Evolutionary conservation across 1,284 basidiomycete species (phyloP).

Genomic region (Sutorius eximius): DNA sequence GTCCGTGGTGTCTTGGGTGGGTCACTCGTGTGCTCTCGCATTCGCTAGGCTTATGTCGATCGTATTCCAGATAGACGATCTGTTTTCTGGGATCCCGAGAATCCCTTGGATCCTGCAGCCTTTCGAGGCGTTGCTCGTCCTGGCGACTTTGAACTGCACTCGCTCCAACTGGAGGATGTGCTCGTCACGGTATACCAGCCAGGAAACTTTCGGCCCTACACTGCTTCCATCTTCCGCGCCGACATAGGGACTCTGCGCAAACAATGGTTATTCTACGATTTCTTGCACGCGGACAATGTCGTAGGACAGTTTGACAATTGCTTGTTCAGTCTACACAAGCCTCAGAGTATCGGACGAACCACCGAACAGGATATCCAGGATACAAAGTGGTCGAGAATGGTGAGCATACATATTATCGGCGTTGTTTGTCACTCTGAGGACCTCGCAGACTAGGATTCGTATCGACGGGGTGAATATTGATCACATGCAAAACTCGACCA

Average conservation of each 20-base stretch:
- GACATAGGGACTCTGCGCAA: slow-evolving; percentile 84
- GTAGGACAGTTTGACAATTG: slow-evolving; percentile 99
- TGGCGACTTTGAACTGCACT: slow-evolving; percentile 93
- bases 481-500: slow-evolving; percentile 86
- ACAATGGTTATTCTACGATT: slow-evolving; percentile 95
- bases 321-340: slow-evolving; percentile 93
- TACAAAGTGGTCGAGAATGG: slow-evolving; percentile 87
- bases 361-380: slow-evolving; percentile 82
- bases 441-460: slow-evolving; percentile 80
- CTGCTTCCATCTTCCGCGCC: slow-evolving; percentile 95
- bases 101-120: slow-evolving; percentile 74
- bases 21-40: not conserved
- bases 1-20: slow-evolving; percentile 91
- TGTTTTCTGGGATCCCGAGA: slow-evolving; percentile 83
- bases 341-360: slow-evolving; percentile 92
- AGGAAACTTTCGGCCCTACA: slow-evolving; percentile 89
- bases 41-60: not conserved
- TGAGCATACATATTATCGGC: slow-evolving; percentile 37
- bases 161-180: slow-evolving; percentile 88
- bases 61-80: slow-evolving; percentile 76
- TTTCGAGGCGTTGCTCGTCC: slow-evolving; percentile 75
- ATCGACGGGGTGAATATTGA: slow-evolving; percentile 98
- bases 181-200: slow-evolving; percentile 96
- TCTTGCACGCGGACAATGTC: slow-evolving; percentile 88
- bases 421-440: slow-evolving; percentile 5